phyloP scores from a whole-genome alignment of 1,139 yeast genomes.

The Blastobotrys apis region DNA sequence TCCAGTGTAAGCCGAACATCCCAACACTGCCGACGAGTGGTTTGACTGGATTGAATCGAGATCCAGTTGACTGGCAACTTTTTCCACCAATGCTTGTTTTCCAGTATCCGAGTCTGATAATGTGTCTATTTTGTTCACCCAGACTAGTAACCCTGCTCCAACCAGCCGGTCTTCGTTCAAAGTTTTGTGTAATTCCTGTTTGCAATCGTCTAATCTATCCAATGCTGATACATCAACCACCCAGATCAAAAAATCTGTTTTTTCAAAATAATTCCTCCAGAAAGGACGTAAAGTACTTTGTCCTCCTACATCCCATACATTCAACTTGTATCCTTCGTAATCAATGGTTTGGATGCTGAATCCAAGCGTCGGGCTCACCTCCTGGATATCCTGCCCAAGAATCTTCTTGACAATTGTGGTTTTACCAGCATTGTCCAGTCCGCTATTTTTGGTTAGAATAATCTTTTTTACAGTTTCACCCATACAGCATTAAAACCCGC shows the following conservation, averaged over 20 bases:
- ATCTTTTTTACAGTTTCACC: constrained; percentile 5
- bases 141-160: constrained; percentile 52
- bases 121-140: constrained; percentile 43
- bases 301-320: constrained; percentile 81
- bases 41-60: constrained; percentile 40
- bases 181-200: constrained; percentile 57
- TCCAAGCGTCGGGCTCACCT: constrained; percentile 60
- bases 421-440: constrained; percentile 87
- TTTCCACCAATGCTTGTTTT: constrained; percentile 27
- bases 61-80: constrained; percentile 28
- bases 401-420: constrained; percentile 66
- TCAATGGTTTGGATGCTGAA: constrained; percentile 56
- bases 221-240: constrained; percentile 71
- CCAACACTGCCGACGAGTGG: constrained; percentile 44
- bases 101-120: constrained; percentile 40
- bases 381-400: constrained; percentile 39
- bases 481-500: constrained; percentile 59
- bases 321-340: constrained; percentile 39
- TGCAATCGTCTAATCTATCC: constrained; percentile 62
- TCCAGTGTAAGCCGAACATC: constrained; percentile 59
- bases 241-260: constrained; percentile 83
- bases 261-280: constrained; percentile 89
- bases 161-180: constrained; percentile 61
- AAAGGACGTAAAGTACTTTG: constrained; percentile 72
- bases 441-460: constrained; percentile 34